Percentiles rank a stretch among this genome's conserved stretches.
These are phyloP conservation scores for Calvatia gigantea DNA, from an alignment of 768 basidiomycete genomes.

Conservation along the genomic window DNA sequence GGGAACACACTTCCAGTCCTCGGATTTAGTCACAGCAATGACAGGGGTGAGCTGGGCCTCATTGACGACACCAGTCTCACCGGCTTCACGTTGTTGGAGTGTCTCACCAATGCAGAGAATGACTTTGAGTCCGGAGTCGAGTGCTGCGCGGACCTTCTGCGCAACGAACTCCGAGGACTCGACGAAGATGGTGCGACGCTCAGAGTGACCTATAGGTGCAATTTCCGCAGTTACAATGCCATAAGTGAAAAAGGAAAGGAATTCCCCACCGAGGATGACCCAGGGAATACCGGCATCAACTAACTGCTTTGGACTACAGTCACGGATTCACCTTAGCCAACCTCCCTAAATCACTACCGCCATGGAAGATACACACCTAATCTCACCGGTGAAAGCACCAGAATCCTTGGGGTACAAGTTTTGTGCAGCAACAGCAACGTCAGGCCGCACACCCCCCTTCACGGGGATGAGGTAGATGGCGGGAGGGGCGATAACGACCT, in stretches of 20 bases:
- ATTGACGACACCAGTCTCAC: conserved; percentile 75
- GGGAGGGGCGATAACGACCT: conserved; percentile 93
- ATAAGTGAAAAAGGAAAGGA: conserved; percentile 1
- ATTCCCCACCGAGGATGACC: conserved; percentile 76
- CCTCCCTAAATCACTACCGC: background rate
- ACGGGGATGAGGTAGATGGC: conserved; percentile 82
- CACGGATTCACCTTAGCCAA: background rate
- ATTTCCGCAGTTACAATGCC: conserved; percentile 7
- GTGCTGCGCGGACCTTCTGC: conserved; percentile 79
- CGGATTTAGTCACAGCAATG: conserved; percentile 53
- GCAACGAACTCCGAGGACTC: conserved; percentile 84
- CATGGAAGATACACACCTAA: conserved; percentile 54
- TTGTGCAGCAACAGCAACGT: conserved; percentile 83
- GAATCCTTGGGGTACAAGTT: conserved; percentile 82
- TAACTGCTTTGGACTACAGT: conserved; percentile 72
- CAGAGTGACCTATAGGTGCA: conserved; percentile 74
- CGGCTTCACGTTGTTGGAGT: conserved; percentile 79
- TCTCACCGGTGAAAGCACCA: conserved; percentile 97
- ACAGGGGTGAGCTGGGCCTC: conserved; percentile 79
- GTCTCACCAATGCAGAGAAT: conserved; percentile 98
- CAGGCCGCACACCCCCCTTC: conserved; percentile 55
- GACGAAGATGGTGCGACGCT: conserved; percentile 89
- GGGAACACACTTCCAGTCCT: conserved; percentile 73
- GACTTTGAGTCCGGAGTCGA: conserved; percentile 72
- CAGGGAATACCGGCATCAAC: conserved; percentile 84